phyloP scores from a whole-genome alignment of 192 early-diverging fungal genomes.

The Coemansia sp. region DNA sequence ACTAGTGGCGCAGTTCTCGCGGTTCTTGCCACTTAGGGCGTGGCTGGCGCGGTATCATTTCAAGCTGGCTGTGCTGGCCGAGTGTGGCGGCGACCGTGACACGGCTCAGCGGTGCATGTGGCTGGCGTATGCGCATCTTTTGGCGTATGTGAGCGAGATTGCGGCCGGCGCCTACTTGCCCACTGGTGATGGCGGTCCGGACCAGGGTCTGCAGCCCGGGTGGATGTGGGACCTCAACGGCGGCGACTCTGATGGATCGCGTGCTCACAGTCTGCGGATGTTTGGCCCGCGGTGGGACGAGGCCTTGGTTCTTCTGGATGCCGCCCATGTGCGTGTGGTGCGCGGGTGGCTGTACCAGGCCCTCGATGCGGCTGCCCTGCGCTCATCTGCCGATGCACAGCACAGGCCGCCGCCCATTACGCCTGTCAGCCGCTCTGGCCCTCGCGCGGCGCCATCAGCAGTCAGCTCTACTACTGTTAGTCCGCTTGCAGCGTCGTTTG shows the following conservation, averaged over 20 bases:
- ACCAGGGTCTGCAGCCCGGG: slow-evolving; percentile 13
- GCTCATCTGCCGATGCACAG: slow-evolving; percentile 7
- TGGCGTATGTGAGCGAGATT: slow-evolving; percentile 28
- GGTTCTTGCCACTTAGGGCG: slow-evolving; percentile 34
- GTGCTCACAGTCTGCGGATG: slow-evolving; percentile 36
- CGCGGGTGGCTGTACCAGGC: slow-evolving; percentile 50
- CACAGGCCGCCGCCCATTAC: slow-evolving; percentile 6
- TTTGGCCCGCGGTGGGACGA: slow-evolving; percentile 43
- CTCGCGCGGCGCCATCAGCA: background rate
- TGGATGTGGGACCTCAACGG: slow-evolving; percentile 46
- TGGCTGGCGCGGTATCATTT: slow-evolving; percentile 49
- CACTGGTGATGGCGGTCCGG: background rate
- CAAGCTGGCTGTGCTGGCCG: slow-evolving; percentile 36
- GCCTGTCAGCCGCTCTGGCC: slow-evolving; percentile 22
- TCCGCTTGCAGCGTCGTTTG: background rate
- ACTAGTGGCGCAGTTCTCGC: slow-evolving; percentile 14
- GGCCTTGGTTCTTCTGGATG: slow-evolving; percentile 22
- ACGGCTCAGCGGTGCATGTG: slow-evolving; percentile 42
- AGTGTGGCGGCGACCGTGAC: slow-evolving; percentile 37
- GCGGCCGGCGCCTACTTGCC: slow-evolving; percentile 38
- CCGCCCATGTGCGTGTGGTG: slow-evolving; percentile 33
- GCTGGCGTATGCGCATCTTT: slow-evolving; percentile 32
- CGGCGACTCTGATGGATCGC: slow-evolving; percentile 22
- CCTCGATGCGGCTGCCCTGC: slow-evolving; percentile 6
- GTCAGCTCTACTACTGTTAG: background rate